These are phyloP conservation scores for Cubamyces lactineus DNA, from an alignment of 768 basidiomycete species.

Conservation along the genomic window DNA sequence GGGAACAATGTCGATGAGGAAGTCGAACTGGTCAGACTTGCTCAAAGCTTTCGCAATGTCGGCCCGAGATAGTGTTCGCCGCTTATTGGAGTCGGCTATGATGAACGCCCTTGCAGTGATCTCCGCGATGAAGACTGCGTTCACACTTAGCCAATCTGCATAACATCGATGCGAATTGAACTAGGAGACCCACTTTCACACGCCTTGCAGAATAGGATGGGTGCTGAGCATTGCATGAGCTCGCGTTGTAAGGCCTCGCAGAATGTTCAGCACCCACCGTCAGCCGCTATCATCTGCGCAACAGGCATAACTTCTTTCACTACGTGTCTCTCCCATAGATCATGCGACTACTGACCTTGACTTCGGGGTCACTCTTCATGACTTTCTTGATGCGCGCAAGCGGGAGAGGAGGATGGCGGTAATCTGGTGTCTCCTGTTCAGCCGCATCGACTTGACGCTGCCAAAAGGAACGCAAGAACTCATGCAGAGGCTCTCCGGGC, in stretches of 20 bases:
- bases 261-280: conserved; percentile 55
- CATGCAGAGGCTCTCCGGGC: conserved; percentile 82
- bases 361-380: conserved; percentile 97
- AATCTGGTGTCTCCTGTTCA: conserved; percentile 88
- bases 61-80: conserved; percentile 90
- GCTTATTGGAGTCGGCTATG: conserved; percentile 93
- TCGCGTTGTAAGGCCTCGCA: background rate
- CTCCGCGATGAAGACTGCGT: conserved; percentile 92
- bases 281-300: conserved; percentile 90
- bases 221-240: conserved; percentile 55
- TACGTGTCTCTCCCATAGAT: background rate
- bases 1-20: conserved; percentile 94
- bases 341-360: conserved; percentile 68
- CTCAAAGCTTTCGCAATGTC: conserved; percentile 93
- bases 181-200: conserved; percentile 82
- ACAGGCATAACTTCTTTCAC: conserved; percentile 32
- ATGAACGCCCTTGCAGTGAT: conserved; percentile 96
- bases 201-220: conserved; percentile 95
- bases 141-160: background rate
- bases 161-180: background rate
- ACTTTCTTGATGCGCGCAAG: conserved; percentile 98
- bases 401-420: conserved; percentile 85
- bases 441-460: conserved; percentile 84
- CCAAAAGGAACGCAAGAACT: conserved; percentile 89
- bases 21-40: conserved; percentile 96